Evolutionary conservation across 2,329 filamentous ascomycete genomes (phyloP).

Genomic region (Ambrosiella beaveri): DNA sequence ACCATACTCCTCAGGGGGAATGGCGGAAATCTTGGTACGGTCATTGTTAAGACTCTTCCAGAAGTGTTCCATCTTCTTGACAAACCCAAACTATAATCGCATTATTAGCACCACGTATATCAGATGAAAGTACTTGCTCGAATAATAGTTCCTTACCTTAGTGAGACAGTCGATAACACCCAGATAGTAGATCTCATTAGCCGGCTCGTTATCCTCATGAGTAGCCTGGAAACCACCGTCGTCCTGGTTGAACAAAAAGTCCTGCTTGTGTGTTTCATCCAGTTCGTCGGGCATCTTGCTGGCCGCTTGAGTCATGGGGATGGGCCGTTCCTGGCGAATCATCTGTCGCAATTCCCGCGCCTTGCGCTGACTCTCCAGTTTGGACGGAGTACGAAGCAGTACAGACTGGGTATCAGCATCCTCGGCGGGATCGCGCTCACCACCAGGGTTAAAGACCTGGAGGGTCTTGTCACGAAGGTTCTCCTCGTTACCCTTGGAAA

Average conservation of each 20-base stretch:
- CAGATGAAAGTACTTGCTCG: neutral
- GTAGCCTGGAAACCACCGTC: constrained; percentile 88
- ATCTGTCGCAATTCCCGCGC: constrained; percentile 80
- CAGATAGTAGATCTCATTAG: constrained; percentile 91
- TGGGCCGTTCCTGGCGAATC: constrained; percentile 79
- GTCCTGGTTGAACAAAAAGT: constrained; percentile 78
- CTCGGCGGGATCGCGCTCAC: constrained; percentile 24
- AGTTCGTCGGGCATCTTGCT: constrained; percentile 85
- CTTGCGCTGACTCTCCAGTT: constrained; percentile 79
- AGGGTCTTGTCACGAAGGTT: constrained; percentile 79
- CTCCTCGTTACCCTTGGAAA: constrained; percentile 82
- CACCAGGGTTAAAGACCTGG: constrained; percentile 76
- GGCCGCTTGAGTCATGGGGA: constrained; percentile 72
- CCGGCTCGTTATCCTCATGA: constrained; percentile 69
- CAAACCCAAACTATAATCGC: constrained; percentile 56
- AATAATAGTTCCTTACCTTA: constrained; percentile 48
- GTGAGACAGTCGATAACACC: constrained; percentile 97
- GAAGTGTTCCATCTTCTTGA: constrained; percentile 92
- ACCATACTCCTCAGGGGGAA: constrained; percentile 79
- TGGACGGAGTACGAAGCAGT: constrained; percentile 79
- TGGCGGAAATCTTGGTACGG: constrained; percentile 75
- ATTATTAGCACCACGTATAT: constrained; percentile 16
- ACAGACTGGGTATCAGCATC: constrained; percentile 42
- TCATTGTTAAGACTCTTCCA: constrained; percentile 84
- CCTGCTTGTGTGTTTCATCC: constrained; percentile 51